These are phyloP conservation scores for Porogramme epimiltina DNA, from an alignment of 1,284 basidiomycete species.

Conservation along the genomic window DNA sequence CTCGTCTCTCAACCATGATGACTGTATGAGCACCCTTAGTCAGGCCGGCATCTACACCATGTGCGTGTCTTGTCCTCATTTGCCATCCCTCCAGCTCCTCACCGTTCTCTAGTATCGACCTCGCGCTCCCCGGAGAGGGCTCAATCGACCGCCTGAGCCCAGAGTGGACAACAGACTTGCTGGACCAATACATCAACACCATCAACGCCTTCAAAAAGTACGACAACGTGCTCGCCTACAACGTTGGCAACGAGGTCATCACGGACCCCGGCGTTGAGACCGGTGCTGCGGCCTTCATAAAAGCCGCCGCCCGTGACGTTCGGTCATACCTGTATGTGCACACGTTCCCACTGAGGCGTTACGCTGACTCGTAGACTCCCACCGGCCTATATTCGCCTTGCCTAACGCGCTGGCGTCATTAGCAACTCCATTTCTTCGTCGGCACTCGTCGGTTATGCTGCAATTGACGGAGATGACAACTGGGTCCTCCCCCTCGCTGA, in stretches of 20 bases:
- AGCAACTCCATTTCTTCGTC: slow-evolving; percentile 69
- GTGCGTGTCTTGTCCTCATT: slow-evolving; percentile 43
- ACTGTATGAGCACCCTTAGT: slow-evolving; percentile 81
- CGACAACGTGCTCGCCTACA: slow-evolving; percentile 82
- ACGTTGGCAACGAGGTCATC: slow-evolving; percentile 91
- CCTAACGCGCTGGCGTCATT: slow-evolving; percentile 10
- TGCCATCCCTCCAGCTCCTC: slow-evolving; percentile 6
- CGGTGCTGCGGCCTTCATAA: slow-evolving; percentile 77
- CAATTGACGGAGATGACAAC: slow-evolving; percentile 72
- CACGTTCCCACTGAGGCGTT: neutral
- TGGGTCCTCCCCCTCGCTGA: slow-evolving; percentile 77
- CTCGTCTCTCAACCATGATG: slow-evolving; percentile 80
- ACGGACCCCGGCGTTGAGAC: slow-evolving; percentile 53
- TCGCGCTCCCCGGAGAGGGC: slow-evolving; percentile 83
- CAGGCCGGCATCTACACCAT: slow-evolving; percentile 87
- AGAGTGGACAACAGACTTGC: slow-evolving; percentile 82
- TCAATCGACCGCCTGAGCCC: slow-evolving; percentile 81
- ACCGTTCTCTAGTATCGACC: slow-evolving; percentile 67
- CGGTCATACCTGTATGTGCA: slow-evolving; percentile 74
- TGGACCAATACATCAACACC: slow-evolving; percentile 78
- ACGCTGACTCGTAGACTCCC: neutral
- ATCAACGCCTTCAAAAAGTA: slow-evolving; percentile 83
- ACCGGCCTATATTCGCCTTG: neutral
- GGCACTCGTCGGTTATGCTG: slow-evolving; percentile 83
- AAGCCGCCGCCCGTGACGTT: slow-evolving; percentile 87